Percentiles rank a stretch among this genome's conserved stretches.
phyloP scores from a whole-genome alignment of 2,329 filamentous ascomycete genomes.

The Fonsecaea multimorphosa region DNA sequence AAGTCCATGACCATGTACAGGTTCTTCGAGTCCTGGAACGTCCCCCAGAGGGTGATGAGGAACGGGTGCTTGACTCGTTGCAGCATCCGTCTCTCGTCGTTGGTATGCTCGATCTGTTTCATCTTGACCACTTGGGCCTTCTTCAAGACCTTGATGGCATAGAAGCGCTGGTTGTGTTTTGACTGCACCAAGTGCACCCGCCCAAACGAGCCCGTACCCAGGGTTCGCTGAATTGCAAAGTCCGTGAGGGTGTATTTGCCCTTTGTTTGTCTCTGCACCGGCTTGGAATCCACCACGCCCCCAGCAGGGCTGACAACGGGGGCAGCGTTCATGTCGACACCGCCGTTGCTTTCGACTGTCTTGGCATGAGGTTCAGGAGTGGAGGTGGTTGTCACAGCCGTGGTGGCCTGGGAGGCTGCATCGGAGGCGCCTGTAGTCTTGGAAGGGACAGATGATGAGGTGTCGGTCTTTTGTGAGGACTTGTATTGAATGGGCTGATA shows the following conservation, averaged over 20 bases:
- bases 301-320: conserved; percentile 30
- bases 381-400: conserved; percentile 35
- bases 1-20: conserved; percentile 99
- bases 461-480: conserved; percentile 65
- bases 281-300: conserved; percentile 42
- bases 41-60: conserved; percentile 96
- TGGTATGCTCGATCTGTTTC: conserved; percentile 99
- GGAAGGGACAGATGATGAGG: conserved; percentile 59
- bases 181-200: conserved; percentile 96
- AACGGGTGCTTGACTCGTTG: conserved; percentile 98
- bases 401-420: conserved; percentile 42
- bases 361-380: conserved; percentile 38
- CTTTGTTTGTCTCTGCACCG: conserved; percentile 74
- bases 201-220: conserved; percentile 96
- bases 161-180: conserved; percentile 97
- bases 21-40: conserved; percentile 93
- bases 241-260: conserved; percentile 95
- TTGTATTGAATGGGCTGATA: conserved; percentile 39
- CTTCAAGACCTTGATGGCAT: conserved; percentile 97
- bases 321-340: conserved; percentile 38
- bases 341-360: conserved; percentile 40
- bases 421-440: conserved; percentile 41
- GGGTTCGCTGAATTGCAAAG: conserved; percentile 86
- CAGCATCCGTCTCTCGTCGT: conserved; percentile 95
- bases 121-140: conserved; percentile 99